These are phyloP conservation scores for Ceratobasidium papillatum DNA, from an alignment of 1,284 basidiomycete species.

Conservation along the genomic window DNA sequence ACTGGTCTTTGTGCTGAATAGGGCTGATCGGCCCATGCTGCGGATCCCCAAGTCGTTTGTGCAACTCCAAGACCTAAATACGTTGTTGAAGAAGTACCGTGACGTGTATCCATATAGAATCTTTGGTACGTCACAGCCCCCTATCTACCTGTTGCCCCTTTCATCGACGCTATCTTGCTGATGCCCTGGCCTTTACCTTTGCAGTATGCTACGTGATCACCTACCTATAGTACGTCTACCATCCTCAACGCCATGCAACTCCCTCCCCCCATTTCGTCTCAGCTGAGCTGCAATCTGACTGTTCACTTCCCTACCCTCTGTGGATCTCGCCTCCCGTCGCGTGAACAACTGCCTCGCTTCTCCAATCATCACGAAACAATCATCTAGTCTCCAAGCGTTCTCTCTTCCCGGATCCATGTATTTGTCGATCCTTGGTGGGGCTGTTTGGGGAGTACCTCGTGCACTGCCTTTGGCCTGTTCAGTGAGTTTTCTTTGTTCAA, in stretches of 20 bases:
- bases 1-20: constrained; percentile 48
- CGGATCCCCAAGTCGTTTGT: constrained; percentile 85
- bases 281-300: constrained; percentile 6
- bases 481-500: constrained; percentile 50
- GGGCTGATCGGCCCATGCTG: constrained; percentile 75
- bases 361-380: background rate
- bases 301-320: background rate
- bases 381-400: constrained; percentile 87
- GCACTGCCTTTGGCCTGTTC: constrained; percentile 92
- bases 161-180: background rate
- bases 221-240: constrained; percentile 85
- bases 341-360: constrained; percentile 16
- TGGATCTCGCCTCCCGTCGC: constrained; percentile 5
- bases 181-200: background rate
- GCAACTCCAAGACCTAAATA: constrained; percentile 82
- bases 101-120: constrained; percentile 84
- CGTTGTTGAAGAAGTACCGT: constrained; percentile 86
- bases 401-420: constrained; percentile 98
- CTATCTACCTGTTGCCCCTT: background rate
- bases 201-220: constrained; percentile 84
- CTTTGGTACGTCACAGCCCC: constrained; percentile 32
- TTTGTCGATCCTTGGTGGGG: constrained; percentile 94
- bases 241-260: constrained; percentile 45
- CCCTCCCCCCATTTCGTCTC: constrained; percentile 10
- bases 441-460: constrained; percentile 91